A percentile compares a stretch with the other conserved stretches of the same genome.
Conservation (phyloP, 139 green algal species). For the Helicosporidium sp. region DNA sequence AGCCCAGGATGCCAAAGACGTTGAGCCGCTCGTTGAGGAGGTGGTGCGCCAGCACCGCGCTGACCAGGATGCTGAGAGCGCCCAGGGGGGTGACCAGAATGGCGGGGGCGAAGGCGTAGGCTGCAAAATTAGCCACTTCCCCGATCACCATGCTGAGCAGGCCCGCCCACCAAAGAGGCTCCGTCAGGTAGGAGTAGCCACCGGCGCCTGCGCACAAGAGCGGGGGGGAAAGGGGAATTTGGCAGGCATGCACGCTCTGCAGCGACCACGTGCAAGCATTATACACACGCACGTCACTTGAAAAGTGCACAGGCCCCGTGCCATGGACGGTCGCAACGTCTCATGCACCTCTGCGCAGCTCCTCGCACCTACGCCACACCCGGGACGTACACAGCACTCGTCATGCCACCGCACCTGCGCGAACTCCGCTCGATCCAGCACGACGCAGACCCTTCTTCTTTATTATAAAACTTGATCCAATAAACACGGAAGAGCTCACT, state of each 20-base stretch:
- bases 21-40: conserved; percentile 81
- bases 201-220: conserved; percentile 44
- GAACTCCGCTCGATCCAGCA: conserved; percentile 46
- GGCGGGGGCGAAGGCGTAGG: conserved; percentile 89
- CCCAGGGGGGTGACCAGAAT: conserved; percentile 85
- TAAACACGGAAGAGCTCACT: conserved; percentile 66
- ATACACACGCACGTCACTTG: no score
- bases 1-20: conserved; percentile 79
- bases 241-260: no score
- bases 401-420: no score
- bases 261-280: no score
- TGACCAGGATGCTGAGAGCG: conserved; percentile 75
- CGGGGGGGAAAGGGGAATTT: neutral
- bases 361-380: no score
- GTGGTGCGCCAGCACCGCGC: conserved; percentile 74
- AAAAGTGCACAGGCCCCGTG: no score
- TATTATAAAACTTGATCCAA: conserved; percentile 90
- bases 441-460: conserved; percentile 84
- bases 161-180: conserved; percentile 91
- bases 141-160: conserved; percentile 79
- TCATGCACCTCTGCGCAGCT: no score
- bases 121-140: conserved; percentile 87
- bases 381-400: no score
- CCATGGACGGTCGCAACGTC: no score
- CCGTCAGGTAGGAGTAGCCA: conserved; percentile 73